Percentiles rank a stretch among this genome's conserved stretches.
These are phyloP conservation scores for Trichoderma sp. DNA, from an alignment of 2,329 filamentous ascomycete genomes.

Conservation along the genomic window DNA sequence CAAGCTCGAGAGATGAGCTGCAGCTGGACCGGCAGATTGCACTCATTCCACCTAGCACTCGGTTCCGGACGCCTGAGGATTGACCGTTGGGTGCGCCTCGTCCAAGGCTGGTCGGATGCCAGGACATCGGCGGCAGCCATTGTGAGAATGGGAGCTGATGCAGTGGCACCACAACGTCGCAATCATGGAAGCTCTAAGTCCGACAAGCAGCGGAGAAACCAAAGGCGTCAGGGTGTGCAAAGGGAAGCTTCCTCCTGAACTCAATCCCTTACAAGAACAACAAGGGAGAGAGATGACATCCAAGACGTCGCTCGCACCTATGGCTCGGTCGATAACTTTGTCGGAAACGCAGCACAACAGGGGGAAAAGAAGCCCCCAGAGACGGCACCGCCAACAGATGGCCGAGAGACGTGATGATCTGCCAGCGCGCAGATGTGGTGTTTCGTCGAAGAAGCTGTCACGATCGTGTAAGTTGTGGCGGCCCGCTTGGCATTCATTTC, in stretches of 20 bases:
- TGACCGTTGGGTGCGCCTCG: slow-evolving; percentile 13
- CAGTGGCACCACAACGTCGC: slow-evolving; percentile 8
- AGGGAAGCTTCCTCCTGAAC: neutral
- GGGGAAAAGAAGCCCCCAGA: neutral
- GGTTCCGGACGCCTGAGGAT: slow-evolving; percentile 12
- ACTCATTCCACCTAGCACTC: slow-evolving; percentile 36
- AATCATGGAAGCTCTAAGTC: slow-evolving; percentile 27
- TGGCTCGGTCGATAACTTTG: neutral
- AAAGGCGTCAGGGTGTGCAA: neutral
- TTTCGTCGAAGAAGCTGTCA: neutral
- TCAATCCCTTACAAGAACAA: slow-evolving; percentile 1
- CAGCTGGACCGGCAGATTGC: slow-evolving; percentile 35
- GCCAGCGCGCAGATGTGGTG: neutral
- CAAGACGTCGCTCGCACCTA: neutral
- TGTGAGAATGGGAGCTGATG: slow-evolving; percentile 21
- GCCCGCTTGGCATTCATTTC: neutral
- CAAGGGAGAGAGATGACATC: slow-evolving; percentile 8
- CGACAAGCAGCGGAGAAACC: neutral
- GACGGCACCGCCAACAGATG: neutral
- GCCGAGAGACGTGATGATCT: neutral
- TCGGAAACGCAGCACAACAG: neutral
- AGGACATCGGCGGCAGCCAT: slow-evolving; percentile 28
- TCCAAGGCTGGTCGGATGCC: slow-evolving; percentile 10
- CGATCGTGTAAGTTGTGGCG: slow-evolving; percentile 19
- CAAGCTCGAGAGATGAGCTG: slow-evolving; percentile 42